Conservation (phyloP, 768 basidiomycete species). For the Leccinum uliginosum region DNA sequence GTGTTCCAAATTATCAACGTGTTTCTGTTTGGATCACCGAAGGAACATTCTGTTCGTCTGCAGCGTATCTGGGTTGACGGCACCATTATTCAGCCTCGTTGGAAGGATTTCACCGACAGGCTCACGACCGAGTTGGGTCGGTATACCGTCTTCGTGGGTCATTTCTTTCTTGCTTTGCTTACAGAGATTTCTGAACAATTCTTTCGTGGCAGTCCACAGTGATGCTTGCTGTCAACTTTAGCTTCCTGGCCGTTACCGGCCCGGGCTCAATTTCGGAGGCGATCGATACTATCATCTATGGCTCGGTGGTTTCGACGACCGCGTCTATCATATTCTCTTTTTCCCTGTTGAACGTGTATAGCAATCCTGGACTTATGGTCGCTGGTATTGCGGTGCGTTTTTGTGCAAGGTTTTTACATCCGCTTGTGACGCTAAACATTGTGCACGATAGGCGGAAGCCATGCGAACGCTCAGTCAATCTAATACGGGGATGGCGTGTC, state of each 20-base stretch:
- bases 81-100: constrained; percentile 9
- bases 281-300: constrained; percentile 11
- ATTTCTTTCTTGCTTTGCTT: not conserved
- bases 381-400: constrained; percentile 9
- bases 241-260: constrained; percentile 10
- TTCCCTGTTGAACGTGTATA: constrained; percentile 10
- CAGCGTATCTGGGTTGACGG: constrained; percentile 12
- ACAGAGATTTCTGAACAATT: not conserved
- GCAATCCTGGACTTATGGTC: not conserved
- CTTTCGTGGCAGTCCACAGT: constrained; percentile 9
- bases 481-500: not conserved
- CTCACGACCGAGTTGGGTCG: constrained; percentile 6
- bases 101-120: constrained; percentile 9
- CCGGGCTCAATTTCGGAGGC: not conserved
- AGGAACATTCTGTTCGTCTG: constrained; percentile 11
- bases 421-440: not conserved
- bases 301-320: constrained; percentile 8
- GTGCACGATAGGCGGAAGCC: not conserved
- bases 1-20: not conserved
- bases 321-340: constrained; percentile 14
- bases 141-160: constrained; percentile 13
- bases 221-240: constrained; percentile 15
- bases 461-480: constrained; percentile 4
- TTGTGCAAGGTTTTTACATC: too few species aligned
- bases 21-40: constrained; percentile 3